phyloP scores from a whole-genome alignment of 208 protist genomes.

The Trichomonas vaginalis region DNA sequence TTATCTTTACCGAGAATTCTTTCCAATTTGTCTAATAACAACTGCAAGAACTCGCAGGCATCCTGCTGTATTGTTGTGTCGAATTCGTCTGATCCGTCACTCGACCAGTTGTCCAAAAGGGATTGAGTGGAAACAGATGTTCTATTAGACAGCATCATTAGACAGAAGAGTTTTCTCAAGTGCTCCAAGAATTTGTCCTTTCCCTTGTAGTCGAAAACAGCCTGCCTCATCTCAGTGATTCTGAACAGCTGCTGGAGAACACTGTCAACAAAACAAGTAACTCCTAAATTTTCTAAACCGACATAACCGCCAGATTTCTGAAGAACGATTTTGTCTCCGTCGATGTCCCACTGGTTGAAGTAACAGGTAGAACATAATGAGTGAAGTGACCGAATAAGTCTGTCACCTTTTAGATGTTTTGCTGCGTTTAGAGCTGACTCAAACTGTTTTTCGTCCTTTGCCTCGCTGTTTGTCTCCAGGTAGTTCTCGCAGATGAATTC shows the following conservation, averaged over 20 bases:
- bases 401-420: background rate
- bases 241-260: background rate
- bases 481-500: background rate
- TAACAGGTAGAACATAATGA: background rate
- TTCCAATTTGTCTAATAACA: background rate
- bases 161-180: background rate
- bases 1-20: background rate
- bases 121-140: background rate
- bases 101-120: background rate
- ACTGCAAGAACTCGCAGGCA: background rate
- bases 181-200: background rate
- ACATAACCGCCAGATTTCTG: background rate
- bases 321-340: background rate
- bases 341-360: background rate
- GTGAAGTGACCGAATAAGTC: background rate
- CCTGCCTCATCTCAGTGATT: background rate
- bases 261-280: background rate
- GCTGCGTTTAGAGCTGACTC: background rate
- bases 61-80: background rate
- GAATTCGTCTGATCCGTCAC: background rate
- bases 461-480: background rate
- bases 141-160: background rate
- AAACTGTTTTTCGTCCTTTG: background rate
- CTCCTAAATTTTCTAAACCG: background rate
- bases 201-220: background rate